Base-by-base conservation (phyloP, 495 filamentous ascomycete genomes). In the Neurospora sp. region DNA sequence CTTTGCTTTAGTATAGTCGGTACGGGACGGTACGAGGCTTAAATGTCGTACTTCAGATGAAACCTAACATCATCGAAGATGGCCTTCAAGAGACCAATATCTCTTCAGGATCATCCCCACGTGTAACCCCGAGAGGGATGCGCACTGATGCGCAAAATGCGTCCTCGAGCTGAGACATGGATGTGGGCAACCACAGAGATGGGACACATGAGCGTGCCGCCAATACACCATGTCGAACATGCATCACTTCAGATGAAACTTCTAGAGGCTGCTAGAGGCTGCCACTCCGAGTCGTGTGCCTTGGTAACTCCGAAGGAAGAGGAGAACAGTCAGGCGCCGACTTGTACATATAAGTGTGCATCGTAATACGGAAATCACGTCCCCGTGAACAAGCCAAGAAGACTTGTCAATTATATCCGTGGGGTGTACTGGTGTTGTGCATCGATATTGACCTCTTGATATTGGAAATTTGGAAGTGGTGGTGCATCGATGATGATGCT, bases 71-170 rank as follows among this genome's bases (percentile, higher is more conserved):
- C 48, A 59, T 59, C 20, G 39, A 69, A 8, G 70, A 18, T 14
- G 59, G 14, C 42, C 10, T 23, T 2, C 48, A 54, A 31, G 11
- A 27, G 23, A 72, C 80, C 80, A 80, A 81, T 81, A 74, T 77
- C 69, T 72, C 37, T 74, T 37, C 12, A 75, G 76, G 70, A 79
- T 76, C 35, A 14, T 73, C 72, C 75, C 80, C 80, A 81, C 80
- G 77, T 81, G 79, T 79, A 73, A 70, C 27, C 39, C 39, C 23
- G 9, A n/a, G 37, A 46, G 23, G 38, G 31, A 69, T 72, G 38
- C 71, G 35, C 44, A 62, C 42, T 48, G 23, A 23, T 70, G 12
- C 38, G 23, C 27, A 38, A 38, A n/a, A 31, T 23, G 69, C 35
- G 37, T 70, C 38, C 14, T 41, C 42, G 70, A 40, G 70, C 39